A percentile compares a stretch with the other conserved stretches of the same genome.
These are phyloP conservation scores for Rutstroemia sydowiana DNA, from an alignment of 2,329 filamentous ascomycete genomes.

Conservation along the genomic window DNA sequence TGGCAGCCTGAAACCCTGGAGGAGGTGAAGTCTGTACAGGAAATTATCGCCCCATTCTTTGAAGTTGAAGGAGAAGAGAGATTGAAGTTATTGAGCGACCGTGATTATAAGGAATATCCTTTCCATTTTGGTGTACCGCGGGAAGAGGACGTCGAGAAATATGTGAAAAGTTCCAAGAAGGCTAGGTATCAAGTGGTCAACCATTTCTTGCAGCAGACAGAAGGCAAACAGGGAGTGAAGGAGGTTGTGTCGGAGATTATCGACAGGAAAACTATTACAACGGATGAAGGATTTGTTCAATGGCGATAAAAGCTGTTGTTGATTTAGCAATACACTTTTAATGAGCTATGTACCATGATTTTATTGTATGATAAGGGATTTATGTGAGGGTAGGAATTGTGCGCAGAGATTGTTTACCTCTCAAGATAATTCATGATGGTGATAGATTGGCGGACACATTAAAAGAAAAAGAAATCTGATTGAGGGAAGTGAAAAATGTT, in stretches of 20 bases:
- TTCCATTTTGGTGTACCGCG: constrained; percentile 61
- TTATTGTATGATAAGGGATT: constrained; percentile 10
- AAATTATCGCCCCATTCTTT: constrained; percentile 64
- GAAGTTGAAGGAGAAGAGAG: constrained; percentile 36
- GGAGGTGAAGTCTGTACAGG: constrained; percentile 49
- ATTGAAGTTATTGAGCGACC: constrained; percentile 54
- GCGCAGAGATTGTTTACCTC: constrained; percentile 6
- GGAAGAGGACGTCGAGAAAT: constrained; percentile 51
- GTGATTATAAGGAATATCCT: constrained; percentile 68
- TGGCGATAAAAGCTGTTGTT: constrained; percentile 16
- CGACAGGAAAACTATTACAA: constrained; percentile 33
- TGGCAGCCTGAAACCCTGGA: constrained; percentile 72
- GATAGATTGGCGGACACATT: constrained; percentile 18
- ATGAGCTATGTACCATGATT: constrained; percentile 6
- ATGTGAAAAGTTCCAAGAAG: constrained; percentile 36
- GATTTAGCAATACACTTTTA: constrained; percentile 3
- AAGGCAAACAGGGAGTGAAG: constrained; percentile 60
- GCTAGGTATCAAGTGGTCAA: constrained; percentile 53
- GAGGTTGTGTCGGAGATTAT: constrained; percentile 64
- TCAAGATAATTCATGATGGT: constrained; percentile 4
- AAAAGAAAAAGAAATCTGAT: constrained; percentile 11
- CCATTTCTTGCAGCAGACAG: constrained; percentile 51
- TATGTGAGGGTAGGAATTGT: constrained; percentile 17
- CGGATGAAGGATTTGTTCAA: constrained; percentile 26
- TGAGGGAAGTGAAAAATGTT: background rate